Evolutionary conservation across 2,329 filamentous ascomycete species (phyloP), one percentile per base, ranked within the genome.

Genomic region (Fusarium proliferatum): DNA sequence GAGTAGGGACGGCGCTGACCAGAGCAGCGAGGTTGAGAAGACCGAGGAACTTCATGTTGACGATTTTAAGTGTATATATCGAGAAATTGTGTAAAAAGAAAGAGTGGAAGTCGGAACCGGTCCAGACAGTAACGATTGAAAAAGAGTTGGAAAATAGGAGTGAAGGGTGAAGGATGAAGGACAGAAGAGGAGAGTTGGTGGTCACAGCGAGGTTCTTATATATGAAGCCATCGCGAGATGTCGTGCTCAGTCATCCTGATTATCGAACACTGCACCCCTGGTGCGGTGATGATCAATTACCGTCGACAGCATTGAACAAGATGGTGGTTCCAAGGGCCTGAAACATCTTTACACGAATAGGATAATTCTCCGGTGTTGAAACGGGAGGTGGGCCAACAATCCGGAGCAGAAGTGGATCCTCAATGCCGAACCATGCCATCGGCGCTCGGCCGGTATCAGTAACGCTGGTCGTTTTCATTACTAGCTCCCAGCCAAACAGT

Each of bases 1-100:
- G 79, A 23, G 79, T 80, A 39, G 81, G 79, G 42, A 67, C 70
- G 45, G 81, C 82, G 65, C 58, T 71, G 73, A 72, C 78, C 49
- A 82, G 61, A 66, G 77, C 78, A 56, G 79, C 75, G 42, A 82
- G 67, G 71, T 77, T 77, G 70, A 79, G 66, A 59, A 81, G 64
- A 53, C 73, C 74, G 69, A 78, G 64, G 78, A 80, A 81, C 79
- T 81, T 81, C 80, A 81, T 81, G 36, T 64, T 79, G 67, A 34
- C 26, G 43, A 57, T 63, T 52, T 48, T 26, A 42, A 36, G 16
- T 53, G n/a, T 39, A 57, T 43, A 36, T 59, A 30, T 49, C 23
- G 45, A 43, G 59, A 48, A 49, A 33, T 34, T 34, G 49, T 19
- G 6, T 43, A 11, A 26, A 19, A 43, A 6, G 9, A 74, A 74